These are phyloP conservation scores for Pleurostoma richardsiae DNA, from an alignment of 2,329 filamentous ascomycete species.

Conservation along the genomic window DNA sequence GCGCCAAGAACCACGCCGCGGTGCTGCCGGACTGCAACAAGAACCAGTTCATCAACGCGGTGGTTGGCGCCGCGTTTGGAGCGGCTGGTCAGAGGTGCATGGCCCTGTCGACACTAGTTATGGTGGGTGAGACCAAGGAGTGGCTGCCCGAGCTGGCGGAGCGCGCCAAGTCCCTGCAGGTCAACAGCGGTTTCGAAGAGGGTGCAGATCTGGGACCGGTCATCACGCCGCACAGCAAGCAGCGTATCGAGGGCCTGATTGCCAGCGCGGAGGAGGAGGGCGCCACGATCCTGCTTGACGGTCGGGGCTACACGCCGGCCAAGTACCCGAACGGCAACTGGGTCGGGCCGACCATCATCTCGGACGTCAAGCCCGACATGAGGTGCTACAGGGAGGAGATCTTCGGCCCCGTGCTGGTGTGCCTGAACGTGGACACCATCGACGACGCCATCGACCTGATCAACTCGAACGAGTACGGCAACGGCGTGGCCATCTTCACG, in stretches of 20 bases:
- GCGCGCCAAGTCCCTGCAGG: constrained; percentile 65
- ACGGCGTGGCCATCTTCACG: constrained; percentile 83
- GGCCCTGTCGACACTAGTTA: constrained; percentile 77
- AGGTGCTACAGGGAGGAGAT: constrained; percentile 82
- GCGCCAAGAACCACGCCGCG: constrained; percentile 84
- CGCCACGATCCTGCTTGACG: constrained; percentile 77
- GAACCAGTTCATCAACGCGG: constrained; percentile 82
- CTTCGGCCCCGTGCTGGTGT: constrained; percentile 80
- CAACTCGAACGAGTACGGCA: constrained; percentile 83
- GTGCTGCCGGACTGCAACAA: constrained; percentile 85
- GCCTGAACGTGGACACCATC: constrained; percentile 71
- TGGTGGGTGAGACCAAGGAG: constrained; percentile 79
- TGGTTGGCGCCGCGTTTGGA: constrained; percentile 78
- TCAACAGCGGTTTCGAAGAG: constrained; percentile 77
- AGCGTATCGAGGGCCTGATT: constrained; percentile 72
- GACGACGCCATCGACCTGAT: constrained; percentile 78
- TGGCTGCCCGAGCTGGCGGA: constrained; percentile 77
- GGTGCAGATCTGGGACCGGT: constrained; percentile 78
- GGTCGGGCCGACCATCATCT: constrained; percentile 78
- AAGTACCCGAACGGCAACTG: constrained; percentile 87
- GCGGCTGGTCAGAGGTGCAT: constrained; percentile 84
- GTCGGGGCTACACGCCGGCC: constrained; percentile 65
- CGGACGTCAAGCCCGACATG: constrained; percentile 76
- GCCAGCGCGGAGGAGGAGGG: constrained; percentile 74
- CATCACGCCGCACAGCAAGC: constrained; percentile 73